These are phyloP conservation scores for Punica granatum DNA, from an alignment of 345 rosid genomes.

Conservation along the genomic window DNA sequence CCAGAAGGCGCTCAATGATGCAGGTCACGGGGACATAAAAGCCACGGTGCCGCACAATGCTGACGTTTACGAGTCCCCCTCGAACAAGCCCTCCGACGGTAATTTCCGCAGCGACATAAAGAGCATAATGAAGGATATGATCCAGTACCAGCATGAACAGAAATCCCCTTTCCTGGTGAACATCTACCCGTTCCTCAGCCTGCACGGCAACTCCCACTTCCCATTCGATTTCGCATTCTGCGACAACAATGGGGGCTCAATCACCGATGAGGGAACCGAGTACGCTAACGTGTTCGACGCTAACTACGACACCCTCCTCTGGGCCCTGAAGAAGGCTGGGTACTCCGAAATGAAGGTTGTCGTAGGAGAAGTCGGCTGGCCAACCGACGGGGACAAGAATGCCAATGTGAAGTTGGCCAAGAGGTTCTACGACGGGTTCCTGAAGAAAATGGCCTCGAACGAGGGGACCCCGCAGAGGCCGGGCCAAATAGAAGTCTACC, in stretches of 20 bases:
- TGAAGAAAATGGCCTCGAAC: slow-evolving; percentile 39
- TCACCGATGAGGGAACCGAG: slow-evolving; percentile 27
- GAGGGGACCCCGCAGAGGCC: slow-evolving; percentile 64
- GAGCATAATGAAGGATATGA: slow-evolving; percentile 32
- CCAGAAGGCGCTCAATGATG: slow-evolving; percentile 57
- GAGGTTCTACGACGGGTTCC: slow-evolving; percentile 62
- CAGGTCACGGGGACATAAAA: slow-evolving; percentile 48
- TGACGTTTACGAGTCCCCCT: slow-evolving; percentile 55
- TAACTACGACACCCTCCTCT: slow-evolving; percentile 73
- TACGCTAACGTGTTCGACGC: slow-evolving; percentile 77
- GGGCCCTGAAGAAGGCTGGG: slow-evolving; percentile 45
- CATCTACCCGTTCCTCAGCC: slow-evolving; percentile 83
- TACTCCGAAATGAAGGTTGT: slow-evolving; percentile 37
- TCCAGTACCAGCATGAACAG: slow-evolving; percentile 33
- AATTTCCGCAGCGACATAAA: slow-evolving; percentile 43
- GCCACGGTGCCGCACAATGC: slow-evolving; percentile 67
- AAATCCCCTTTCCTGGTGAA: slow-evolving; percentile 64
- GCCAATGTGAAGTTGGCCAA: slow-evolving; percentile 35
- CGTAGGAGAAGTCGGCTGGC: slow-evolving; percentile 97
- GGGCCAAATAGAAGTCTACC: slow-evolving; percentile 43
- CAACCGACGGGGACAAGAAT: slow-evolving; percentile 50
- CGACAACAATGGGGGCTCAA: slow-evolving; percentile 18
- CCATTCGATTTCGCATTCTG: slow-evolving; percentile 64
- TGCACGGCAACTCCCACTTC: slow-evolving; percentile 46
- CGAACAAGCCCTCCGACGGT: slow-evolving; percentile 63